Percentiles rank a stretch among this genome's conserved stretches.
Evolutionary conservation across 352 stramenopile genomes (phyloP).

Genomic region (Elongisporangium prolatum): DNA sequence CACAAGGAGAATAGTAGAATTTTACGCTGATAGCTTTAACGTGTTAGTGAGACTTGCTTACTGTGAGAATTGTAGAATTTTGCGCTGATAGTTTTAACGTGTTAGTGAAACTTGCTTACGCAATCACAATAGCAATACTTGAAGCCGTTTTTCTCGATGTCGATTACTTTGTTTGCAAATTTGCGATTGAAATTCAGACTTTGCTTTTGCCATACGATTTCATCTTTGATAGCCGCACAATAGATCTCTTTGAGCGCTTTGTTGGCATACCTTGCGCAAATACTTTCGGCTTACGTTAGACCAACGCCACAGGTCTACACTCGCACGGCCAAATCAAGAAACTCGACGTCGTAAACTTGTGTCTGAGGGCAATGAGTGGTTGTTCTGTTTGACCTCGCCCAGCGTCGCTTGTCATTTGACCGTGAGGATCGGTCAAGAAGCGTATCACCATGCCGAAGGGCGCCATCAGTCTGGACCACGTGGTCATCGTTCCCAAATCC

Average conservation of each 20-base stretch:
- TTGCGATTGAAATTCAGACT: neutral
- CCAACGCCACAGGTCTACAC: slow-evolving; percentile 34
- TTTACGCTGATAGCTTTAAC: no score
- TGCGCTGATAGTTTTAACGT: slow-evolving; percentile 10
- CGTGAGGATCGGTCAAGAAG: slow-evolving; percentile 74
- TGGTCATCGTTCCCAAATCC: slow-evolving; percentile 71
- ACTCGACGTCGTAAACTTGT: slow-evolving; percentile 22
- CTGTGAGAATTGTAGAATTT: no score
- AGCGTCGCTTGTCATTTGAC: slow-evolving; percentile 77
- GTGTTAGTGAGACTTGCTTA: no score
- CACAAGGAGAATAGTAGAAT: slow-evolving; percentile 10
- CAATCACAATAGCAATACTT: neutral
- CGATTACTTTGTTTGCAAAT: neutral
- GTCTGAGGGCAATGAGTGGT: slow-evolving; percentile 69
- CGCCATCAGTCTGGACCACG: slow-evolving; percentile 68
- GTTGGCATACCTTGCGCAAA: slow-evolving; percentile 11
- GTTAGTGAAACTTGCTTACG: neutral
- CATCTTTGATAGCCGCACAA: slow-evolving; percentile 7
- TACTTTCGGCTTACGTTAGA: slow-evolving; percentile 10
- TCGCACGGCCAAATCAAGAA: slow-evolving; percentile 20
- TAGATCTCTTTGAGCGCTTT: slow-evolving; percentile 4
- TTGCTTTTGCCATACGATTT: neutral
- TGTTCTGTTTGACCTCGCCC: slow-evolving; percentile 78
- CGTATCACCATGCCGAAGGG: slow-evolving; percentile 80
- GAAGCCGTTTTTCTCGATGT: neutral